Conservation (phyloP, 441 rosid genomes). For the Erysimum pusillum region DNA sequence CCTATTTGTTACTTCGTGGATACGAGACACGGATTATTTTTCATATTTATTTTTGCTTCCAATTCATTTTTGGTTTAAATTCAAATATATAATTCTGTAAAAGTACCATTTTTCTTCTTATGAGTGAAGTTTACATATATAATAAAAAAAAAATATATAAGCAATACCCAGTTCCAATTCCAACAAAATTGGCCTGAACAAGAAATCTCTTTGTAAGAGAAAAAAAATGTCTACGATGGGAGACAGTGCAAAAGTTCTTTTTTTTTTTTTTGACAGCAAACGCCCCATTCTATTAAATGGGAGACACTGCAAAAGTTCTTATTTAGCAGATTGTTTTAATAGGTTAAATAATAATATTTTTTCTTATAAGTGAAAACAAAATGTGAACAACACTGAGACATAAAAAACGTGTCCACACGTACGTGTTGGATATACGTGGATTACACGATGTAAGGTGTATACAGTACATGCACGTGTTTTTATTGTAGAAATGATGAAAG, state of each 20-base stretch:
- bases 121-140: background rate
- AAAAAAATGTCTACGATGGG: background rate
- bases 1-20: too few species aligned
- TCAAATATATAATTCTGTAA: background rate
- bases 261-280: too few species aligned
- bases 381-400: constrained; percentile 4
- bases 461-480: constrained; percentile 12
- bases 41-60: background rate
- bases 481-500: background rate
- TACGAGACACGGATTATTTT: too few species aligned
- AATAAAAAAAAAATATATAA: background rate
- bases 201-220: background rate
- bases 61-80: background rate
- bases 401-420: background rate
- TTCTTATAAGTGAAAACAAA: background rate
- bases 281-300: too few species aligned
- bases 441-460: background rate
- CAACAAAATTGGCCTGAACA: background rate
- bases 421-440: background rate
- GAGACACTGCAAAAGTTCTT: background rate
- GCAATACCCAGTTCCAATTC: background rate
- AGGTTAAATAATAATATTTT: background rate
- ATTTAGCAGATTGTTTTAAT: background rate
- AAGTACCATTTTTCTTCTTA: background rate
- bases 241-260: background rate